Percentiles rank a stretch among this genome's conserved stretches.
Conservation (phyloP, 306 rosid species). For the Prunus persica region Prunus_persica_NCBIv2 NC_034016.1:15588501-15589000, state of each 20-base stretch:
- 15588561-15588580: constrained; percentile 10
- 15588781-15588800: neutral
- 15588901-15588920: neutral
- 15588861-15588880: neutral
- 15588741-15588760: neutral
- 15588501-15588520: neutral
- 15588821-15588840: neutral
- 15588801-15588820: neutral
- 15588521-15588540: constrained; percentile 1
- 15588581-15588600: constrained; percentile 17
- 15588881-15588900: neutral
- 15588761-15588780: neutral
- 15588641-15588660: constrained; percentile 27
- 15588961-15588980: neutral
- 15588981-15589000: neutral
- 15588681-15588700: too few relatives aligned
- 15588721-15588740: neutral
- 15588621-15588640: constrained; percentile 9
- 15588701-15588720: neutral
- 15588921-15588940: neutral
- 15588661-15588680: constrained; percentile 21
- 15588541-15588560: constrained; percentile 3
- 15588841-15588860: neutral
- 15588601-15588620: constrained; percentile 17
- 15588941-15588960: too few relatives aligned